These are phyloP conservation scores for Ganoderma sinense DNA, from an alignment of 1,284 basidiomycete species.

Conservation along the genomic window DNA sequence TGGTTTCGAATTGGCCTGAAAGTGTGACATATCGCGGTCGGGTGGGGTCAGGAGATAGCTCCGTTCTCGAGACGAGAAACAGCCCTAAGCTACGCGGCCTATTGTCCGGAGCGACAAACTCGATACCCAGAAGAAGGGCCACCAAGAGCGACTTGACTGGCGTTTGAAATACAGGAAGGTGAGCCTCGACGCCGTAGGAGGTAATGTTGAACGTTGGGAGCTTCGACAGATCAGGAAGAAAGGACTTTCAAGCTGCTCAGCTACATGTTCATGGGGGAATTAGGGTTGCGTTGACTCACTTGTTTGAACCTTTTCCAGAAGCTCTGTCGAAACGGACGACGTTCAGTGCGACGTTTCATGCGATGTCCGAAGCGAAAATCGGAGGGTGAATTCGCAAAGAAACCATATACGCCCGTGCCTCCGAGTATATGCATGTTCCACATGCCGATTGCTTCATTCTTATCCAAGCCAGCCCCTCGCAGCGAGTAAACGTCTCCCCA, in stretches of 20 bases:
- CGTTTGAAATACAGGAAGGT: background rate
- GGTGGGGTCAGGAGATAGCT: background rate
- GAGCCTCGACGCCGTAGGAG: background rate
- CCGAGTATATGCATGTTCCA: too few species aligned
- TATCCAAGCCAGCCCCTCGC: too few species aligned
- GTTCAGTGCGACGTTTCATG: background rate
- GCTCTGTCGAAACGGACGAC: background rate
- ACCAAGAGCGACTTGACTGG: background rate
- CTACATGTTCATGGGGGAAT: too few species aligned
- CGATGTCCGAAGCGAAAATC: background rate
- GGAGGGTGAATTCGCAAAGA: background rate
- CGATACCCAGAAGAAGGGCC: background rate
- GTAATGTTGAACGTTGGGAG: background rate
- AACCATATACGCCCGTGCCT: too few species aligned
- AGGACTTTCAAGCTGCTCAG: background rate
- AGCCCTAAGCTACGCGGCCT: background rate
- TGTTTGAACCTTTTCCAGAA: background rate
- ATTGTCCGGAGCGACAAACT: background rate
- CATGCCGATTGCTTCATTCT: too few species aligned
- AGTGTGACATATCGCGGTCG: background rate
- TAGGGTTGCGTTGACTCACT: background rate
- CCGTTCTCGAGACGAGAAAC: background rate
- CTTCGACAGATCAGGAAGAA: background rate
- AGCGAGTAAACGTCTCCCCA: background rate
- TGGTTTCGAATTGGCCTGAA: accelerated